Base-by-base conservation (phyloP, 345 rosid species). In the Dipteronia sinensis region DNA sequence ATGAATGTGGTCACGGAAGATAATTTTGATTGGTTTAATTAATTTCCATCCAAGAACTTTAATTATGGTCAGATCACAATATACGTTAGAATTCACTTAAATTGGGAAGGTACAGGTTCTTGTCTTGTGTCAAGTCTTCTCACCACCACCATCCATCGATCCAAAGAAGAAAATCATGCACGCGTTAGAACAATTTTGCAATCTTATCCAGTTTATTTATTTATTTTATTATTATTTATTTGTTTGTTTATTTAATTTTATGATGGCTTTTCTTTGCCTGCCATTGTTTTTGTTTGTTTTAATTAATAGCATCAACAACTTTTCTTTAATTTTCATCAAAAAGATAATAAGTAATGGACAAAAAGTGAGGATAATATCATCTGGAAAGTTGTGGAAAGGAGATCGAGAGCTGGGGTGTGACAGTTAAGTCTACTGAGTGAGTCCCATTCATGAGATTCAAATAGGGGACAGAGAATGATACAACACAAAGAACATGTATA, bases 401-500 rank as follows among this genome's bases (percentile, higher is more conserved):
- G 46, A n/a, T n/a, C n/a, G n/a, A 22, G 62, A 59, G 13, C 27
- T 10, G 27, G 6, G n/a, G 10, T n/a, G 77, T 65, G 64, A 51
- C 64, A 75, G 42, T 17, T n/a, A 29, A 47, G 29, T 64, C 31
- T 46, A 27, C 17, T 3, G 15, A 58, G 20, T 49, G 15, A 58
- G 15, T 49, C n/a, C n/a, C 20, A 65, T 23, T 47, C 29, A 49
- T 73, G 64, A 68, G 66, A 12, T 75, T 22, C n/a, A 56, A 68
- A 71, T 58, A 73, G 76, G 76, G 72, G 62, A 64, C 79, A 64
- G 55, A 20, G 64, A 70, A 80, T 58, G 59, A 25, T 29, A 10
- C 61, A 51, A 42, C 79, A 70, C 44, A 64, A 69, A 13, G 10
- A 70, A 69, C 82, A 70, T 34, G 38, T 4, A 34, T 44, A 42